Percentiles rank a stretch among this genome's conserved stretches.
Conservation (phyloP, 192 early-diverging fungal species). For the Linnemannia hyalina region DNA sequence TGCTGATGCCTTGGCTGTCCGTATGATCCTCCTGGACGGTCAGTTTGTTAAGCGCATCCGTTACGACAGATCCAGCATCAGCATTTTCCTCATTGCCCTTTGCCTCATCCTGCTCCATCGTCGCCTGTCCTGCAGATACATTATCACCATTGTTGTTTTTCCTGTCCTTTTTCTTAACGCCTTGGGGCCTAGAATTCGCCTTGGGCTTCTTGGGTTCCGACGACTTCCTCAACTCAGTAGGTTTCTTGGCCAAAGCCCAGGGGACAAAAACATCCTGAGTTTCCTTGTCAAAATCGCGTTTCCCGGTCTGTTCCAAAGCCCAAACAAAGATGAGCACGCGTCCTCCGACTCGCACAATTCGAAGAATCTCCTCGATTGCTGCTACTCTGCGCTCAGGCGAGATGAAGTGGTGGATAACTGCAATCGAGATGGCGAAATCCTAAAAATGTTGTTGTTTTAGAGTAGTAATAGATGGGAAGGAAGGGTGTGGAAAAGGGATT, state of each 20-base stretch:
- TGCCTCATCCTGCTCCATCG: not conserved
- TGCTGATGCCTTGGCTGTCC: not conserved
- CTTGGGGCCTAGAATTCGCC: conserved; percentile 38
- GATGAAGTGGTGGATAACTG: conserved; percentile 96
- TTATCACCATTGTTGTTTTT: conserved; percentile 11
- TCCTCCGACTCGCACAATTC: conserved; percentile 81
- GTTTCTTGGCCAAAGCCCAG: conserved; percentile 81
- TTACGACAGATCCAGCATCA: not conserved
- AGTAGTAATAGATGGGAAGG: not conserved
- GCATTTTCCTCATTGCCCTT: not conserved
- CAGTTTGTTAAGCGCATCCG: conserved; percentile 8
- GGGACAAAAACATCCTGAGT: conserved; percentile 95
- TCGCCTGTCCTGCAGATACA: not conserved
- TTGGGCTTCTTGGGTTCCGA: conserved; percentile 40
- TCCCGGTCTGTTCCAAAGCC: conserved; percentile 92
- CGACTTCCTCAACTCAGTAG: not conserved
- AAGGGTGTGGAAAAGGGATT: not conserved
- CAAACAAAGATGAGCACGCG: conserved; percentile 91
- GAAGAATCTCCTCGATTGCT: conserved; percentile 84
- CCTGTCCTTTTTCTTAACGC: conserved; percentile 64
- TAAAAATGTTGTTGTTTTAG: conserved; percentile 26
- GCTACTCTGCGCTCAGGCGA: conserved; percentile 75
- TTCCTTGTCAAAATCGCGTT: conserved; percentile 82
- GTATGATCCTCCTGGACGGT: conserved; percentile 6
- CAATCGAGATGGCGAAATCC: conserved; percentile 97